These are phyloP conservation scores for Pistacia atlantica DNA, from an alignment of 345 rosid species.

Conservation along the genomic window DNA sequence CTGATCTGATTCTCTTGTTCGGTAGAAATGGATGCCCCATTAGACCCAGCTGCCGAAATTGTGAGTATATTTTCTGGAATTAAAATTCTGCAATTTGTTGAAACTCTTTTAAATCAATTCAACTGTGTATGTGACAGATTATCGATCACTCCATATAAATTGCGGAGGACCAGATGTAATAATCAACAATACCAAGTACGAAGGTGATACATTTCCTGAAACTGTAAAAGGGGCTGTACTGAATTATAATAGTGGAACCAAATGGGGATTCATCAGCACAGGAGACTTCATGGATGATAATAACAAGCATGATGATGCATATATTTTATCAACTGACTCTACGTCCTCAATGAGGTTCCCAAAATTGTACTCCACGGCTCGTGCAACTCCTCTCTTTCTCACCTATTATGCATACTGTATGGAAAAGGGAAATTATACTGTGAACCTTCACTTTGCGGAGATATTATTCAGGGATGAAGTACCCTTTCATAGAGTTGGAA, in stretches of 20 bases:
- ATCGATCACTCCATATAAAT: constrained; percentile 41
- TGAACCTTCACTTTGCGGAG: no score
- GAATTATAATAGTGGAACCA: constrained; percentile 13
- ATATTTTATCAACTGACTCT: constrained; percentile 5
- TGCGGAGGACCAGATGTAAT: constrained; percentile 47
- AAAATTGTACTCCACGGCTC: constrained; percentile 45
- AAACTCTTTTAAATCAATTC: no score
- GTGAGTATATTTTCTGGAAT: no score
- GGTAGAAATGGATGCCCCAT: no score
- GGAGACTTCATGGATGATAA: constrained; percentile 56
- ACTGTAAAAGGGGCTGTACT: constrained; percentile 32
- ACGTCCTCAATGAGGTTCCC: constrained; percentile 19
- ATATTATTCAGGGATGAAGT: no score
- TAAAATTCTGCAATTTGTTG: no score
- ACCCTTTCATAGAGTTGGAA: no score
- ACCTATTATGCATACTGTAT: constrained; percentile 55
- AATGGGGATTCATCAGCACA: constrained; percentile 60
- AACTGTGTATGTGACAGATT: constrained; percentile 18
- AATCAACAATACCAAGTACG: constrained; percentile 27
- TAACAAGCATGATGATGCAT: not conserved
- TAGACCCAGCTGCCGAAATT: no score
- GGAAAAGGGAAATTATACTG: constrained; percentile 48
- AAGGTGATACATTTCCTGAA: constrained; percentile 37
- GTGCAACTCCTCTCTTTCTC: constrained; percentile 46
- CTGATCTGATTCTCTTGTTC: no score